Conservation (phyloP, 2,329 filamentous ascomycete species). For the Chaetoscypha palmicola region DNA sequence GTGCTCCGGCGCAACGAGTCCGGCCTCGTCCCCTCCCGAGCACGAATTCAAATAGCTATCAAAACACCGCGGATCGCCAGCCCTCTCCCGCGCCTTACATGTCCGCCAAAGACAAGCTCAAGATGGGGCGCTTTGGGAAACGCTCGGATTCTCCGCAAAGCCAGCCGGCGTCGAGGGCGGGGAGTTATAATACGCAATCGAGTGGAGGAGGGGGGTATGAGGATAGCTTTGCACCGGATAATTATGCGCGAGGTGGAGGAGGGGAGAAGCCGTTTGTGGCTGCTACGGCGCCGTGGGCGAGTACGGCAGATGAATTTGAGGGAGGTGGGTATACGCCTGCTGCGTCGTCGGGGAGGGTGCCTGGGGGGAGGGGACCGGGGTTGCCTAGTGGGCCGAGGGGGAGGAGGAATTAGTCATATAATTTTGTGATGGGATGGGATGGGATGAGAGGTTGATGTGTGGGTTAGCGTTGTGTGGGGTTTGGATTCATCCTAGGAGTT, state of each 20-base stretch:
- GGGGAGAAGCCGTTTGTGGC: slow-evolving; percentile 37
- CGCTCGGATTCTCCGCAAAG: not conserved
- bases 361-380: not conserved
- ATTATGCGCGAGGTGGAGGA: slow-evolving; percentile 30
- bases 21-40: no score
- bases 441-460: no score
- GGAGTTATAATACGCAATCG: slow-evolving; percentile 12
- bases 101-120: not conserved
- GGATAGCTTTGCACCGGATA: slow-evolving; percentile 12
- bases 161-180: slow-evolving; percentile 16
- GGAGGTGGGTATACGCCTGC: slow-evolving; percentile 33
- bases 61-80: not conserved
- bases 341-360: slow-evolving; percentile 13
- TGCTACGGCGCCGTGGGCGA: slow-evolving; percentile 44
- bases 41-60: no score
- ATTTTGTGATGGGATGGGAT: no score
- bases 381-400: not conserved
- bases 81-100: not conserved
- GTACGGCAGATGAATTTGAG: slow-evolving; percentile 36
- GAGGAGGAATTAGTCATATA: not conserved
- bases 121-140: not conserved
- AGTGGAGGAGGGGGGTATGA: slow-evolving; percentile 14
- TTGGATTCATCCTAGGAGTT: no score
- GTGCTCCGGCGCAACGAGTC: not conserved
- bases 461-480: no score